These are phyloP conservation scores for Castanea crenata DNA, from an alignment of 306 rosid species.

Conservation along the genomic window DNA sequence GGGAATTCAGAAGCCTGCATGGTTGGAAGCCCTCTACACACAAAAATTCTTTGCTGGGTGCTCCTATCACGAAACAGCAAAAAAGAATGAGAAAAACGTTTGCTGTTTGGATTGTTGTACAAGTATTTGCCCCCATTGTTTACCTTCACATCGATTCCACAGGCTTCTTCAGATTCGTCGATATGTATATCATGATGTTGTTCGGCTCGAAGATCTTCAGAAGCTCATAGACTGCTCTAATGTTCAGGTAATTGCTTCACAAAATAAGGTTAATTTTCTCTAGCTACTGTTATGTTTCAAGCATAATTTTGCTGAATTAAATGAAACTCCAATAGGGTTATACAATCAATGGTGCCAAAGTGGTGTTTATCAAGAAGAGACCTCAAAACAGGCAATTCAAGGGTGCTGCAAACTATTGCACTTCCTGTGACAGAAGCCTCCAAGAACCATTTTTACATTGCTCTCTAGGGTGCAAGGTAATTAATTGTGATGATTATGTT, in stretches of 20 bases:
- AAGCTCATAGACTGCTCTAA: constrained; percentile 89
- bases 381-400: constrained; percentile 97
- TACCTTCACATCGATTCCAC: constrained; percentile 83
- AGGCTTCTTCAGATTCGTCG: constrained; percentile 98
- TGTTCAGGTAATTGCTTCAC: constrained; percentile 62
- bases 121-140: constrained; percentile 92
- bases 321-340: constrained; percentile 50
- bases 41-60: constrained; percentile 84
- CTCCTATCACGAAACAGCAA: constrained; percentile 67
- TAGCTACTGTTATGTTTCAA: no score
- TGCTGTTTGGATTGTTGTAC: constrained; percentile 94
- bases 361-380: constrained; percentile 95
- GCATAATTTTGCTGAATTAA: constrained; percentile 9
- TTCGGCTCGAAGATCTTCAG: constrained; percentile 91
- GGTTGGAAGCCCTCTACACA: constrained; percentile 90
- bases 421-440: constrained; percentile 92
- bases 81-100: constrained; percentile 93
- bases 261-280: background rate
- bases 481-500: background rate
- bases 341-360: constrained; percentile 94
- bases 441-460: constrained; percentile 97
- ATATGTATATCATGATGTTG: constrained; percentile 91
- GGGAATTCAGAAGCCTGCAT: constrained; percentile 92
- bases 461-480: constrained; percentile 95
- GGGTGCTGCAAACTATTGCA: constrained; percentile 92